Evolutionary conservation across 73 alveolate genomes (phyloP).

Genomic region (Paramecium tetraurelia): DNA sequence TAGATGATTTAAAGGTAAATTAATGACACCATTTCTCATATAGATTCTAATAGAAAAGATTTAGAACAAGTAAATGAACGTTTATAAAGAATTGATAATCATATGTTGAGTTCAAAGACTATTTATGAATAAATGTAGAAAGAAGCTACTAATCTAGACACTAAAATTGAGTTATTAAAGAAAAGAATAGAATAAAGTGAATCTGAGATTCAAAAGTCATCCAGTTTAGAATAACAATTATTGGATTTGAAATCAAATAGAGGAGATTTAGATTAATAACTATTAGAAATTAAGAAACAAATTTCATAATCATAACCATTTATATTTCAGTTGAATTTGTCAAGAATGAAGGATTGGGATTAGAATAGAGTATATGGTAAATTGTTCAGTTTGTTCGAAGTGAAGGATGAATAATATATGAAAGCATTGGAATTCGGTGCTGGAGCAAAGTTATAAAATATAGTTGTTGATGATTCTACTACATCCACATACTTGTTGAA

Average conservation of each 20-base stretch:
- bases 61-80: conserved; percentile 62
- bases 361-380: conserved; percentile 87
- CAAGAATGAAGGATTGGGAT: conserved; percentile 73
- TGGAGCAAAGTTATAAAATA: conserved; percentile 85
- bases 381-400: conserved; percentile 84
- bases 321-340: background rate
- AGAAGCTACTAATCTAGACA: conserved; percentile 64
- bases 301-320: background rate
- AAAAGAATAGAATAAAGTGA: conserved; percentile 73
- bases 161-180: conserved; percentile 66
- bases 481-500: conserved; percentile 78
- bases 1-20: background rate
- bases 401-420: conserved; percentile 82
- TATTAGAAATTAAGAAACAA: background rate
- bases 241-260: background rate
- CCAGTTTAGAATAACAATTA: background rate
- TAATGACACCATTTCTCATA: background rate
- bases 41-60: conserved; percentile 52
- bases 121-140: conserved; percentile 67
- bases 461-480: conserved; percentile 87
- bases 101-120: conserved; percentile 72
- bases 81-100: conserved; percentile 59
- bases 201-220: conserved; percentile 63
- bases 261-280: conserved; percentile 13
- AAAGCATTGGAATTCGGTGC: conserved; percentile 91